A percentile compares a stretch with the other conserved stretches of the same genome.
Conservation (phyloP, 768 basidiomycete species). For the Tulasnella sp. region DNA sequence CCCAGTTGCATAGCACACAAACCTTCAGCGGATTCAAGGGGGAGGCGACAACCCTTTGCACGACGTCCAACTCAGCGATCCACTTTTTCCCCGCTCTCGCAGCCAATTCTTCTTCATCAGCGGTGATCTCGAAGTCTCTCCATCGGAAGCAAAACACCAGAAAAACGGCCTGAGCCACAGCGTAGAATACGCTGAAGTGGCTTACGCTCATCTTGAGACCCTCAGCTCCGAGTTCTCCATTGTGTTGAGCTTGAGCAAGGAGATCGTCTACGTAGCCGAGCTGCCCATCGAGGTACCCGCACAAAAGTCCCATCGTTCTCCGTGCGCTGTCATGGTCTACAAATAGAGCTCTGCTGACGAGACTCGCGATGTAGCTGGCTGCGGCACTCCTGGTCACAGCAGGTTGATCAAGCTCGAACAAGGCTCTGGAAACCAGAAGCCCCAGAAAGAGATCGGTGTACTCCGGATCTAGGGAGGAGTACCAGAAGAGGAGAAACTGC, state of each 20-base stretch:
- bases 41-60: slow-evolving; percentile 71
- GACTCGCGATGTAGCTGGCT: slow-evolving; percentile 84
- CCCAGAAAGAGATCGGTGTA: slow-evolving; percentile 92
- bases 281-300: slow-evolving; percentile 68
- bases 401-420: slow-evolving; percentile 48
- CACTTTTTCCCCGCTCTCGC: slow-evolving; percentile 44
- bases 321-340: slow-evolving; percentile 65
- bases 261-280: slow-evolving; percentile 40
- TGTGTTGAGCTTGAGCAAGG: slow-evolving; percentile 21
- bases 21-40: slow-evolving; percentile 87
- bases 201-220: slow-evolving; percentile 20
- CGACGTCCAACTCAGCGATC: slow-evolving; percentile 67
- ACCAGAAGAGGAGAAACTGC: slow-evolving; percentile 95
- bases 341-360: slow-evolving; percentile 82
- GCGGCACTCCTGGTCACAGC: slow-evolving; percentile 82
- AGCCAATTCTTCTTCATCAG: slow-evolving; percentile 35
- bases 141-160: slow-evolving; percentile 97
- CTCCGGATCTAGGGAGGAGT: slow-evolving; percentile 75
- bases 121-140: slow-evolving; percentile 59
- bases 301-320: slow-evolving; percentile 67
- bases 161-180: slow-evolving; percentile 83
- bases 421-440: slow-evolving; percentile 81
- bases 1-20: slow-evolving; percentile 14
- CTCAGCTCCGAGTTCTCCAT: neutral
- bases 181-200: slow-evolving; percentile 73